Base-by-base conservation (phyloP, 129 eudicot genomes). In the Erigeron canadensis region DNA sequence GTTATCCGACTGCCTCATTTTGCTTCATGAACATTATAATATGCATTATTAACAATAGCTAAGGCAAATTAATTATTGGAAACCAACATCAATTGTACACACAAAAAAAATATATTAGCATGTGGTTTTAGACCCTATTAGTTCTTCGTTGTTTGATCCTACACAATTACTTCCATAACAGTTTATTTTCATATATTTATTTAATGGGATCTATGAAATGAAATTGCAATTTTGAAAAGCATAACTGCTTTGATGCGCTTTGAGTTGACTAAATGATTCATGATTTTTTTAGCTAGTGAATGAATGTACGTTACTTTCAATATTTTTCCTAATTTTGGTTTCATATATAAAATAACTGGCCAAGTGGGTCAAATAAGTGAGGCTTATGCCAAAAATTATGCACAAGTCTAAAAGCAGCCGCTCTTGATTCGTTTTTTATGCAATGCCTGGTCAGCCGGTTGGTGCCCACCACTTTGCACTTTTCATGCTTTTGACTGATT, bases 1-100 rank as follows among this genome's bases (percentile, higher is more conserved):
- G 70, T 93, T 23, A 80, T 93, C 76, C 83, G 75, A 51, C 56
- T 92, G 63, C 67, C 81, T 65, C 74, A 70, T 4, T 90, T 87
- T 66, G 44, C 65, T 59, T 62, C 15, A 4, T 81, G 54, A 81
- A 15, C 61, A 39, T 61, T 0, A 28, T 28, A 28, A 1, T 28
- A 28, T n/a, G n/a, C n/a, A n/a, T 3, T 28, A 28, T 28, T 57
- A 41, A 43, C 65, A 21, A 0, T 68, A 51, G 71, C 54, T 62
- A 21, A 23, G 37, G n/a, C 39, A 28, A 28, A 28, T 1, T 23
- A 50, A 40, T 69, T 61, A 11, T 53, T 40, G 76, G 45, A 37
- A 65, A 13, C 17, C 67, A 16, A 44, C 10, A 56, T 60, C 8
- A 39, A 15, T 15, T 51, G 55, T 57, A 43, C 18, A 43, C 70